phyloP scores from a whole-genome alignment of 2,329 filamentous ascomycete genomes.

The Aspergillus pseudoviridinutans region DNA sequence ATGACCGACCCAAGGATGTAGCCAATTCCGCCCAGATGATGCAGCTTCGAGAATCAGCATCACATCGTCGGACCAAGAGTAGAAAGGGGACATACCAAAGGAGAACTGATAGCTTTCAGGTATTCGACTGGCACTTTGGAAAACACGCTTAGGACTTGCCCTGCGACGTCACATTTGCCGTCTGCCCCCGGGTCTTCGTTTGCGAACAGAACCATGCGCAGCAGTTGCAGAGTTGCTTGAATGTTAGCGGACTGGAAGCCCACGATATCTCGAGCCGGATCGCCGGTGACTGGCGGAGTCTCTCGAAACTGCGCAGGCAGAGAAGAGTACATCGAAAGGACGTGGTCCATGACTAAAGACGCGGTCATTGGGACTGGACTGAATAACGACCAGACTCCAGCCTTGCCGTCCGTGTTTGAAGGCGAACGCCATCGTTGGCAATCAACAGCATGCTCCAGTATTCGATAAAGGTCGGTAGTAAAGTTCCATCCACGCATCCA shows the following conservation, averaged over 20 bases:
- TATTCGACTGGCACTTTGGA: neutral
- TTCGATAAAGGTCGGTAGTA: conserved; percentile 1
- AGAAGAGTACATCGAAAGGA: neutral
- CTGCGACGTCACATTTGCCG: neutral
- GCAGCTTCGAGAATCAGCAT: neutral
- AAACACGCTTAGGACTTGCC: neutral
- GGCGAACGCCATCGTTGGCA: neutral
- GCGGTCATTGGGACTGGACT: neutral
- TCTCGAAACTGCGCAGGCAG: neutral
- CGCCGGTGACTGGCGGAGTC: neutral
- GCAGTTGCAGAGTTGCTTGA: neutral
- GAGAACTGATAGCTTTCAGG: neutral
- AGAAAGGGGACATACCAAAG: neutral
- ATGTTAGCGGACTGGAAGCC: neutral
- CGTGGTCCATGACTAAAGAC: neutral
- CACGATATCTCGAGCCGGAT: neutral
- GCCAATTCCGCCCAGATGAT: neutral
- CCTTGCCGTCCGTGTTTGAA: neutral
- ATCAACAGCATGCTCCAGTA: conserved; percentile 1
- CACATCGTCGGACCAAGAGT: no score
- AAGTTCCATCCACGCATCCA: conserved; percentile 3
- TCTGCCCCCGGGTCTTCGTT: neutral
- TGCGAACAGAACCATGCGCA: neutral
- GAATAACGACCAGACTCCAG: neutral
- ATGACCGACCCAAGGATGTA: neutral